phyloP scores from a whole-genome alignment of 805 yeast species.

The Zygoascus bituminiphila region DNA sequence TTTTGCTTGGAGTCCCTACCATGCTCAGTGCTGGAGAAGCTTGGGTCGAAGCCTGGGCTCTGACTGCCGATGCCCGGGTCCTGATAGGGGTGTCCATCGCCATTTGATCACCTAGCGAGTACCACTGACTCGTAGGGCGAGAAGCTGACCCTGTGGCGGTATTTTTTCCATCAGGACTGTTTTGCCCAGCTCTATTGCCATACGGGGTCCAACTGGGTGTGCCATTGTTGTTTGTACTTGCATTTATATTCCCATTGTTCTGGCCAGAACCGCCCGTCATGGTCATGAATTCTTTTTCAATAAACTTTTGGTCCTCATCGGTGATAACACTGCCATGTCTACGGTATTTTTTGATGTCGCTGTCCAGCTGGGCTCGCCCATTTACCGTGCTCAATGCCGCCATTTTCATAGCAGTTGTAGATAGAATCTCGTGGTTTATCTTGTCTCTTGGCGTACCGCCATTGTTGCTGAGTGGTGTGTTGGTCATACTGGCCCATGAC shows the following conservation, averaged over 20 bases:
- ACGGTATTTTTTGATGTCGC: conserved; percentile 27
- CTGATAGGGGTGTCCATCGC: background rate
- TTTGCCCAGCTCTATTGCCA: too few relatives aligned
- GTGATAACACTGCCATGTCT: conserved; percentile 7
- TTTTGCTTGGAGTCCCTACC: conserved; percentile 31
- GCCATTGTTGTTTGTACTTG: too few relatives aligned
- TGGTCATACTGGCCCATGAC: conserved; percentile 26
- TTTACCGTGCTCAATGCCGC: conserved; percentile 58
- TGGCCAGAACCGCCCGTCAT: too few relatives aligned
- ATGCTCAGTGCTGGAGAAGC: conserved; percentile 26
- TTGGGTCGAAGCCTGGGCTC: background rate
- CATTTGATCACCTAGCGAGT: too few relatives aligned
- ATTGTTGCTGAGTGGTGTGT: conserved; percentile 19
- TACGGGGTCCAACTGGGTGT: too few relatives aligned
- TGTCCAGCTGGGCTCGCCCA: conserved; percentile 36
- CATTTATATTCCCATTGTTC: too few relatives aligned
- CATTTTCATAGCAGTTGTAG: conserved; percentile 43
- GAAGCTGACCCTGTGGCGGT: too few relatives aligned
- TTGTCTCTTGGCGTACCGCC: conserved; percentile 10
- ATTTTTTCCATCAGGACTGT: too few relatives aligned
- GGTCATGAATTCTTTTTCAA: too few relatives aligned
- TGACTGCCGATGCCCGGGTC: background rate
- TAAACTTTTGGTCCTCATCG: conserved; percentile 13
- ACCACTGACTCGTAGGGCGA: background rate
- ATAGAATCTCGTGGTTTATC: conserved; percentile 25